phyloP scores from a whole-genome alignment of 257 asterid genomes.

The Thymus quinquecostatus region DNA sequence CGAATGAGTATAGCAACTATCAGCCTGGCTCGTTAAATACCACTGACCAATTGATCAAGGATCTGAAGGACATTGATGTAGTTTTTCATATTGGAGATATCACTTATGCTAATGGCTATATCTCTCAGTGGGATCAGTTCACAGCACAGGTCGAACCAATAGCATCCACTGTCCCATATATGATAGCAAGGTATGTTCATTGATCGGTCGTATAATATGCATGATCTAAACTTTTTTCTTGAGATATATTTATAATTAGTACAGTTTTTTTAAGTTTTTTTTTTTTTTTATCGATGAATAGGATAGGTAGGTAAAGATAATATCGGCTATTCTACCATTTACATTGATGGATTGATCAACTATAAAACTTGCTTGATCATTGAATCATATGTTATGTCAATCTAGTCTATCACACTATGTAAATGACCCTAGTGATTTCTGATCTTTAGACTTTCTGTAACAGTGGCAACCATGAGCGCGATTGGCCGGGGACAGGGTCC shows the following conservation, averaged over 20 bases:
- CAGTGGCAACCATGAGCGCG: conserved; percentile 83
- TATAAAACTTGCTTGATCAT: no score
- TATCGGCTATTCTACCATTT: no score
- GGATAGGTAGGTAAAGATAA: no score
- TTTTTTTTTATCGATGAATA: no score
- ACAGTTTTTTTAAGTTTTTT: no score
- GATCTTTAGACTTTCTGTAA: conserved; percentile 10
- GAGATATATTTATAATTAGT: no score
- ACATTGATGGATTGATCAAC: no score
- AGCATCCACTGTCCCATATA: conserved; percentile 76
- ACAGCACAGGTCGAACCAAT: conserved; percentile 87
- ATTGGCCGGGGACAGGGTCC: conserved; percentile 76
- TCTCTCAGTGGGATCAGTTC: conserved; percentile 93
- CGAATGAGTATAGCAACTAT: conserved; percentile 78
- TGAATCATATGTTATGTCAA: no score
- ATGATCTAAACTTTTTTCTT: background rate
- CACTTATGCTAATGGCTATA: conserved; percentile 62
- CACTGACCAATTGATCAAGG: conserved; percentile 77
- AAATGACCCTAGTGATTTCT: background rate
- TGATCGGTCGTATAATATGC: background rate
- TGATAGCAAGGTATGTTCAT: conserved; percentile 77
- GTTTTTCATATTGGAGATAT: conserved; percentile 70
- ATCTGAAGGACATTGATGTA: conserved; percentile 57
- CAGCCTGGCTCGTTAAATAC: conserved; percentile 89
- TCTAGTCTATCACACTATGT: no score